Evolutionary conservation across 78 protist genomes (phyloP), one percentile per base, ranked within the genome.

Genomic region (Dictyostelium firmibasis): DNA sequence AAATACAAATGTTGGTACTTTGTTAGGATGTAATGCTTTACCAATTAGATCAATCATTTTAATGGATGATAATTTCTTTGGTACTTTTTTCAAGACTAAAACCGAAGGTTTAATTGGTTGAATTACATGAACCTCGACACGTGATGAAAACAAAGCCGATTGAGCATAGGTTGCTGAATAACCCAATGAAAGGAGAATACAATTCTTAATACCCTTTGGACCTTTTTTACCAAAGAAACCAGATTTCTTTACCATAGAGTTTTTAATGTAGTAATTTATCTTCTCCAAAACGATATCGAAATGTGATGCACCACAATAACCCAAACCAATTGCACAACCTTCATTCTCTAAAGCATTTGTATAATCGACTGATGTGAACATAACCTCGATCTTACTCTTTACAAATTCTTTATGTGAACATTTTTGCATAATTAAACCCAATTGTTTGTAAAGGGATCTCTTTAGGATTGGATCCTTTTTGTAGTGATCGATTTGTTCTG

Each of bases 251-350:
- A 57, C 92, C 96, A 92, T 92, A 1, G 87, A 85, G 35, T 33
- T 72, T 25, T 96, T 91, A 20, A 50, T 81, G 38, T 47, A 81
- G 20, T 16, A 43, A 18, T 53, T 62, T 13, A 85, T 69, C 16
- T 86, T 85, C 18, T 94, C 97, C 16, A 96, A 81, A 25, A 94
- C 92, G 20, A 84, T 60, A 83, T 96, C 97, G 29, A 91, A 81
- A 83, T 96, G 98, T 1, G 92, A 57, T 23, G 85, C 76, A 8
- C 91, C 84, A 78, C 86, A 60, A 20, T 82, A 69, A 11, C 98
- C 98, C 36, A 91, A 74, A 69, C 97, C 98, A 76, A 81, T 36
- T 25, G 96, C 96, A 82, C 91, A 93, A 60, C 96, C 96, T 82
- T 86, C 88, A 41, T 84, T 83, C 27, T 96, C 93, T 9, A 43